Evolutionary conservation across 1,284 basidiomycete species (phyloP).

Genomic region (Cerrena zonata): DNA sequence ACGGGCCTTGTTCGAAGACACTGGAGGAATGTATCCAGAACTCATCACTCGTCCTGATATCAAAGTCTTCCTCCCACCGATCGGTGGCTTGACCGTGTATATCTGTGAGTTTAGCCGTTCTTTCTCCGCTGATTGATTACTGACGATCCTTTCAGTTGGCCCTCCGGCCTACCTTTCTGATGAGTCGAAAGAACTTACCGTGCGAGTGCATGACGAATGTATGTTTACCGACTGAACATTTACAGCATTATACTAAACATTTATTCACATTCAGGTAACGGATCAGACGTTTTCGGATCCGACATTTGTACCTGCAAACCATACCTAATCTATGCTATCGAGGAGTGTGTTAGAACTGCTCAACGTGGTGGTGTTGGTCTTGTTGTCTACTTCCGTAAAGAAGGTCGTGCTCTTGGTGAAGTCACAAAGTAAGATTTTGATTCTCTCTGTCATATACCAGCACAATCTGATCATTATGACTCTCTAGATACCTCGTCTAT

Average conservation of each 20-base stretch:
- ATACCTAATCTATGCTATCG: conserved; percentile 88
- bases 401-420: conserved; percentile 87
- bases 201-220: conserved; percentile 94
- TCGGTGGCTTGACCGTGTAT: conserved; percentile 88
- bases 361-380: conserved; percentile 89
- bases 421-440: conserved; percentile 67
- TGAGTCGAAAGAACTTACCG: conserved; percentile 78
- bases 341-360: conserved; percentile 83
- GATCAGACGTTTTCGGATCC: conserved; percentile 83
- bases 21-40: conserved; percentile 94
- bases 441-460: neutral
- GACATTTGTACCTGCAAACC: conserved; percentile 96
- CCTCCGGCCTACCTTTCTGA: conserved; percentile 76
- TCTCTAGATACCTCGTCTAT: conserved; percentile 75
- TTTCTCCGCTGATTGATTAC: neutral
- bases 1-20: conserved; percentile 89
- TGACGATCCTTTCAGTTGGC: conserved; percentile 51
- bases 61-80: conserved; percentile 92
- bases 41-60: conserved; percentile 92
- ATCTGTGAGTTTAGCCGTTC: conserved; percentile 56
- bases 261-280: conserved; percentile 49
- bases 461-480: neutral
- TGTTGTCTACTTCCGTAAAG: conserved; percentile 92
- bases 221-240: conserved; percentile 21
- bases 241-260: neutral